A percentile compares a stretch with the other conserved stretches of the same genome.
Conservation (phyloP, 2,329 filamentous ascomycete species). For the Fusarium solani-melongenae region DNA sequence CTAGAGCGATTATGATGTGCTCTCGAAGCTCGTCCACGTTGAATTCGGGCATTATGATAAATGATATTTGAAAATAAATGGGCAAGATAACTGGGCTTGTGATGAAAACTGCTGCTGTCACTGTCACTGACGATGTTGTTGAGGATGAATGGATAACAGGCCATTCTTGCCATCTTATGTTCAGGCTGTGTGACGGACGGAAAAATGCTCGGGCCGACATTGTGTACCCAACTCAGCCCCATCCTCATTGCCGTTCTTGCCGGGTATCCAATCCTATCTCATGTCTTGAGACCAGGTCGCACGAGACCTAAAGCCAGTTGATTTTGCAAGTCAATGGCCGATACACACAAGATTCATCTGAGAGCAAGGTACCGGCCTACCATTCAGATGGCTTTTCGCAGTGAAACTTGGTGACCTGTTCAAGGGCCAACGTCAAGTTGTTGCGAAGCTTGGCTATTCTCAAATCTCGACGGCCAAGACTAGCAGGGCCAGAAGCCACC, state of each 20-base stretch:
- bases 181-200: background rate
- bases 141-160: background rate
- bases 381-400: background rate
- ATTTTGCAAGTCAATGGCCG: background rate
- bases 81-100: background rate
- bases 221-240: background rate
- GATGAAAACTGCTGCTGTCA: background rate
- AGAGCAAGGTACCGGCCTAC: background rate
- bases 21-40: constrained; percentile 2
- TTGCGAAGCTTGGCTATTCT: background rate
- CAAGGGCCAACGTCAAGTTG: background rate
- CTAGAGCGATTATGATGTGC: constrained; percentile 1
- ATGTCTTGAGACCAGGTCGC: background rate
- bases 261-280: background rate
- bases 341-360: background rate
- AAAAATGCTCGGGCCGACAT: background rate
- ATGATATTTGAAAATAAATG: background rate
- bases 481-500: background rate
- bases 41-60: background rate
- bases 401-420: background rate
- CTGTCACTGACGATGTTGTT: background rate
- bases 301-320: background rate
- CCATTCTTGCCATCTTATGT: background rate
- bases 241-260: background rate
- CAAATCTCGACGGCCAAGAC: background rate